Conservation (phyloP, 2,329 filamentous ascomycete species). For the Fusarium circinatum region DNA sequence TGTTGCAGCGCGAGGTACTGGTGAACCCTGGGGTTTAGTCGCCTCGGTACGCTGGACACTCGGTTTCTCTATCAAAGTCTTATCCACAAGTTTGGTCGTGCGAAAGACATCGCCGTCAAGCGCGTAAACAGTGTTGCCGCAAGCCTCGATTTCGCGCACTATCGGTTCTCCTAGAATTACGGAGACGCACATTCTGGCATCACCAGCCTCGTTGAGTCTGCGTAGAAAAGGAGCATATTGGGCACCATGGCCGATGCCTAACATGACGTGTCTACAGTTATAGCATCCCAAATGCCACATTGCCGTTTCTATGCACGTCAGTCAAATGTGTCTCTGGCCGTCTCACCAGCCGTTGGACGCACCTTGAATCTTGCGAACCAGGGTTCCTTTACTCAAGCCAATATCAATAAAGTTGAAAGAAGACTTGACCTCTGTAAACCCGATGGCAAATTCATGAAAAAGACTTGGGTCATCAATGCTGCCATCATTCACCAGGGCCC, state of each 20-base stretch:
- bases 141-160: slow-evolving; percentile 60
- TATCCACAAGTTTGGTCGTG: slow-evolving; percentile 60
- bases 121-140: slow-evolving; percentile 58
- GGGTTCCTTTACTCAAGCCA: slow-evolving; percentile 66
- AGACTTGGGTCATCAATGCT: slow-evolving; percentile 56
- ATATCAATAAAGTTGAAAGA: slow-evolving; percentile 74
- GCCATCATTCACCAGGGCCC: slow-evolving; percentile 61
- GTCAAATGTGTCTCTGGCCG: not conserved
- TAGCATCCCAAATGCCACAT: slow-evolving; percentile 68
- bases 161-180: slow-evolving; percentile 65
- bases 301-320: slow-evolving; percentile 55
- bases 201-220: slow-evolving; percentile 59
- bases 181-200: slow-evolving; percentile 57
- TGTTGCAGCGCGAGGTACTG: slow-evolving; percentile 12
- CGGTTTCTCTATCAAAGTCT: slow-evolving; percentile 12
- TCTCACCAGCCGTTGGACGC: slow-evolving; percentile 16
- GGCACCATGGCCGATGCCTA: slow-evolving; percentile 71
- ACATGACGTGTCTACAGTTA: slow-evolving; percentile 70
- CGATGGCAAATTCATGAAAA: slow-evolving; percentile 66
- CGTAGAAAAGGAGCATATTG: slow-evolving; percentile 69
- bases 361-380: slow-evolving; percentile 71
- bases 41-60: not conserved
- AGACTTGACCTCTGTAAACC: slow-evolving; percentile 68
- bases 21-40: slow-evolving; percentile 17
- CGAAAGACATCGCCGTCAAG: slow-evolving; percentile 63